Base-by-base conservation (phyloP, 768 basidiomycete genomes). In the Tylopilus sp. region DNA sequence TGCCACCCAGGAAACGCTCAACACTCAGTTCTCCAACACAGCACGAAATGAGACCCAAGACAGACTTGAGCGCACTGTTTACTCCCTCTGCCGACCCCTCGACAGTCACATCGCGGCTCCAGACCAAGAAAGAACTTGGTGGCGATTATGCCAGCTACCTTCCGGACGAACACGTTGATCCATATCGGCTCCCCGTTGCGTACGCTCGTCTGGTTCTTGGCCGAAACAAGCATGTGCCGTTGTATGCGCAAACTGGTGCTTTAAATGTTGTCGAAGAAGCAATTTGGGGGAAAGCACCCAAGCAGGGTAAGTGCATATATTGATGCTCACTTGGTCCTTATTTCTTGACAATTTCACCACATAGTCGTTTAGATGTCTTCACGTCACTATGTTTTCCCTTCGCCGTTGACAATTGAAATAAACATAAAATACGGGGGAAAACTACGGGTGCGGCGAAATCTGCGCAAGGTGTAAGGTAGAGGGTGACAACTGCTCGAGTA, bases 131-230 rank as follows among this genome's bases (percentile, higher is more conserved):
- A 41, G 79, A 80, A 59, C 52, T 67, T 15, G 78, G 71, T 4
- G 80, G 81, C 25, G 76, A 81, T 56, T 86, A 85, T 57, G 67
- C 73, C 15, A 73, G 73, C 33, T 79, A 77, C 55, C 62, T 76
- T 40, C 68, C 73, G 9, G 50, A 52, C 11, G 41, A 56, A 22
- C 56, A 64, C 8, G 56, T 59, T 40, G 59, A 66, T 49, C 75
- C 61, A 40, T 48, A 65, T 33, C 64, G 57, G 33, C 52, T 74
- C 36, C 72, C 79, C 6, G 48, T 76, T 25, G 70, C 72, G 28
- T 69, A 75, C 20, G 78, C 80, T 20, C 66, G 65, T 12, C 66
- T 78, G 21, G 64, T 69, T 42, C 63, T 84, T 52, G 72, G 73
- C 4, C 70, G 70, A 47, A 73, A 72, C 53, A 71, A 69, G 40